Base-by-base conservation (phyloP, 441 rosid species). In the Adansonia gregorii region DNA sequence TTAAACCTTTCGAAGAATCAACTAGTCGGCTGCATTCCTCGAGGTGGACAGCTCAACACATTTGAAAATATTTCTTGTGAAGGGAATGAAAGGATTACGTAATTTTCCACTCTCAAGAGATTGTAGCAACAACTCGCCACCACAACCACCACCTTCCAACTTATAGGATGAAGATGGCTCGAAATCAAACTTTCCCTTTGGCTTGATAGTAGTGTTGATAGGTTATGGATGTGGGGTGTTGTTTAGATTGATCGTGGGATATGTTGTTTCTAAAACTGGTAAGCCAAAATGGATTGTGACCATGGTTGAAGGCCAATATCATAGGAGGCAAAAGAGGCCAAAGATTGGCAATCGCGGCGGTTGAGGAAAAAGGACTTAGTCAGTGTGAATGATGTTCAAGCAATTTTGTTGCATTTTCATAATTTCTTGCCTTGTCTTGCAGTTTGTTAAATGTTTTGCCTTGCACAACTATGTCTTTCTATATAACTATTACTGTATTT, bases 1-100 rank as follows among this genome's bases (percentile, higher is more conserved):
- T 31, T 80, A 9, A 78, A 77, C 51, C 10, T 83, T 46, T 69
- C 85, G 0, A 17, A 54, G 2, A 83, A 83, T 65, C 67, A 76
- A 15, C 77, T 81, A 2, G 35, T 17, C 1, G 82, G 84, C 3
- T 60, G 65, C 3, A 80, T 80, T 22, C 82, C 82, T 2, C 31
- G 2, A 51, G 78, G 72, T 0, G 10, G n/a, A 11, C 82, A 80
- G 5, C 51, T 79, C 48, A 14, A 59, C 41, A 79, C 64, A 0
- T 79, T 74, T 48, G 56, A 11, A 46, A 73, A 24, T 11, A 46
- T 1, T 43, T 73, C 76, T 0, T 73, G 19, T 11, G 5, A 3
- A n/a, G 67, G 76, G 14, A 58, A 73, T 6, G 1, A 2, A 0
- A 54, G 65, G 1, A 0, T 58, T 15, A 35, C 41, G 41, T 35